phyloP scores from a whole-genome alignment of 257 asterid genomes.

The Mitragyna speciosa region DNA sequence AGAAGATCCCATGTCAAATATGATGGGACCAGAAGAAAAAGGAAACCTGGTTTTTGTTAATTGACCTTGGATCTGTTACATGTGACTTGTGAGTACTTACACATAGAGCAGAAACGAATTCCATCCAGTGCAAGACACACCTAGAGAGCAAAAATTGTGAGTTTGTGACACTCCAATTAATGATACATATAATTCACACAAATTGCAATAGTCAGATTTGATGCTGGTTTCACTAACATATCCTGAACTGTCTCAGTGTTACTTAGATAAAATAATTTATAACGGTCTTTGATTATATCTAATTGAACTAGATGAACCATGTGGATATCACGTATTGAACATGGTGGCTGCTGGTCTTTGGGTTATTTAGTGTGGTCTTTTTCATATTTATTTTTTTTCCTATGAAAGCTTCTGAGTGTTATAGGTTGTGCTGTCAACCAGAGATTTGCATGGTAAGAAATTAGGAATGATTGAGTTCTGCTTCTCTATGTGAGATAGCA shows the following conservation, averaged over 20 bases:
- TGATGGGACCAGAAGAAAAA: not conserved
- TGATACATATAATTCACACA: not conserved
- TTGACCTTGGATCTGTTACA: not conserved
- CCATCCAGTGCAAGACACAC: not conserved
- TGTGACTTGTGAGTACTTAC: not conserved
- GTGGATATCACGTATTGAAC: not conserved
- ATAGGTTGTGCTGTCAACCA: not conserved
- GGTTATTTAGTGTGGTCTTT: not conserved
- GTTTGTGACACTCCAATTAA: not conserved
- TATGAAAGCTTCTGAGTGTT: not conserved
- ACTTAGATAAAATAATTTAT: not conserved
- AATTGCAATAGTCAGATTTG: not conserved
- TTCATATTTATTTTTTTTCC: no score
- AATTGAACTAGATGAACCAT: not conserved
- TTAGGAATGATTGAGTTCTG: not conserved
- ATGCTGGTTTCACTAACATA: not conserved
- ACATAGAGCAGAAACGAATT: not conserved
- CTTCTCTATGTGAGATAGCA: not conserved
- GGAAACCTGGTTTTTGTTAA: not conserved
- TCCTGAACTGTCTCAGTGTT: not conserved
- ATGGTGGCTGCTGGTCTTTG: not conserved
- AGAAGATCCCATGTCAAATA: not conserved
- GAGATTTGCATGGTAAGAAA: not conserved
- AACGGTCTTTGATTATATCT: not conserved
- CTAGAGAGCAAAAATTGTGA: not conserved